These are phyloP conservation scores for Vanrija pseudolonga DNA, from an alignment of 1,284 basidiomycete species.

Conservation along the genomic window DNA sequence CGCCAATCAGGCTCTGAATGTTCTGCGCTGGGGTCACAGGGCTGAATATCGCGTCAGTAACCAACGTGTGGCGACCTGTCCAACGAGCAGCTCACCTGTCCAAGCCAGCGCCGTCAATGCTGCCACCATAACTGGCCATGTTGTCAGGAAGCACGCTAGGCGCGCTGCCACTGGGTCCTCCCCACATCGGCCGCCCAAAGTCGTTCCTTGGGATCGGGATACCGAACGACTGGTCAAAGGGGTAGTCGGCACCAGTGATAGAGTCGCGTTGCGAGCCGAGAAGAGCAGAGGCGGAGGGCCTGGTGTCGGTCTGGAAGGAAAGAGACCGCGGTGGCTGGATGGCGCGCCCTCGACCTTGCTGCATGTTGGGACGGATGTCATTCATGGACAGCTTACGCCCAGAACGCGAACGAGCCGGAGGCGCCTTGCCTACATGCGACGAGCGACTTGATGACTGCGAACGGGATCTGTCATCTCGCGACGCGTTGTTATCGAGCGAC, in stretches of 20 bases:
- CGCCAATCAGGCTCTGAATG: slow-evolving; percentile 17
- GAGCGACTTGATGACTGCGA: slow-evolving; percentile 33
- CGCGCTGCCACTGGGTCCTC: slow-evolving; percentile 17
- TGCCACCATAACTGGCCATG: slow-evolving; percentile 23
- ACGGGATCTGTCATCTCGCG: slow-evolving; percentile 23
- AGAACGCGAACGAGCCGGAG: slow-evolving; percentile 22
- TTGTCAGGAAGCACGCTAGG: slow-evolving; percentile 22
- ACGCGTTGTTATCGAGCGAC: slow-evolving; percentile 1
- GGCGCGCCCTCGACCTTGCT: slow-evolving; percentile 8
- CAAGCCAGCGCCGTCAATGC: slow-evolving; percentile 21
- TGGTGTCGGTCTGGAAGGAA: slow-evolving; percentile 18
- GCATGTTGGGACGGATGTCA: slow-evolving; percentile 26
- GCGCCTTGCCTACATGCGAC: slow-evolving; percentile 34
- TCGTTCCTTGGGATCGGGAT: slow-evolving; percentile 28
- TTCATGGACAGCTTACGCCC: slow-evolving; percentile 39
- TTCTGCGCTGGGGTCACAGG: slow-evolving; percentile 37
- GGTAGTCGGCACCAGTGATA: slow-evolving; percentile 7
- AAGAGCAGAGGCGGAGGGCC: slow-evolving; percentile 7
- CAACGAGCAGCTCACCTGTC: slow-evolving; percentile 12
- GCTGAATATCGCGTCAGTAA: slow-evolving; percentile 10
- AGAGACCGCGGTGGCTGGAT: slow-evolving; percentile 18
- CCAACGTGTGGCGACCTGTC: neutral
- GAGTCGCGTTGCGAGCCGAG: slow-evolving; percentile 12
- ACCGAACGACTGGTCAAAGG: slow-evolving; percentile 19
- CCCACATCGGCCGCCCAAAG: slow-evolving; percentile 12